phyloP scores from a whole-genome alignment of 306 rosid species.

The Fagus sylvatica region DNA sequence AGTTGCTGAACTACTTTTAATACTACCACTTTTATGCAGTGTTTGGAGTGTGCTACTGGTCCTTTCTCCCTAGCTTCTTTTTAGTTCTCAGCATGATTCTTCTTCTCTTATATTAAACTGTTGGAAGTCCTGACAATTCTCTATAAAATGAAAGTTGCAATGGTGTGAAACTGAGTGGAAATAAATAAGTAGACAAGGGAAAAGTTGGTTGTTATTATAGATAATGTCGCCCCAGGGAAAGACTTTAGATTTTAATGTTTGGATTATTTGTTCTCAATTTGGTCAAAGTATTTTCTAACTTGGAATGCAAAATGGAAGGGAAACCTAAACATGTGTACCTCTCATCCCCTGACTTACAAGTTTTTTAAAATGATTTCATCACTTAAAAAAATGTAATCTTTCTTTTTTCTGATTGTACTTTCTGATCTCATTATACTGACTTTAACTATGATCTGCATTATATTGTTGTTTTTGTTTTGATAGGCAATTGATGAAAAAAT shows the following conservation, averaged over 20 bases:
- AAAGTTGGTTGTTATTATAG: neutral
- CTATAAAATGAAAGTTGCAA: neutral
- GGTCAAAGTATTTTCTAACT: neutral
- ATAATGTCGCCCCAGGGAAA: neutral
- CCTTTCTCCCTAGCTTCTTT: neutral
- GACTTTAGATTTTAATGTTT: neutral
- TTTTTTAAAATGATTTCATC: neutral
- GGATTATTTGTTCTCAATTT: neutral
- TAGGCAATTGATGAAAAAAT: slow-evolving; percentile 98
- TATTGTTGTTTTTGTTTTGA: slow-evolving; percentile 23
- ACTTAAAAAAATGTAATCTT: neutral
- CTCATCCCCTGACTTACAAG: neutral
- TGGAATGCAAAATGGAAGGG: neutral
- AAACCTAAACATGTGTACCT: neutral
- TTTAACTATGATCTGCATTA: slow-evolving; percentile 11
- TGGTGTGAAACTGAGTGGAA: neutral
- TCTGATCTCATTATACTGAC: slow-evolving; percentile 11
- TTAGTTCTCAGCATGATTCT: neutral
- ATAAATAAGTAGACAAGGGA: neutral
- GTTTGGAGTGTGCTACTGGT: neutral
- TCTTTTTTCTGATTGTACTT: neutral
- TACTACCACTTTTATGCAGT: neutral
- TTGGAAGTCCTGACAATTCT: neutral
- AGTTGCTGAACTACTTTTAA: neutral
- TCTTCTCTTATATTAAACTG: neutral